Conservation (phyloP, 495 filamentous ascomycete species). For the Penicillium flavigenum region DNA sequence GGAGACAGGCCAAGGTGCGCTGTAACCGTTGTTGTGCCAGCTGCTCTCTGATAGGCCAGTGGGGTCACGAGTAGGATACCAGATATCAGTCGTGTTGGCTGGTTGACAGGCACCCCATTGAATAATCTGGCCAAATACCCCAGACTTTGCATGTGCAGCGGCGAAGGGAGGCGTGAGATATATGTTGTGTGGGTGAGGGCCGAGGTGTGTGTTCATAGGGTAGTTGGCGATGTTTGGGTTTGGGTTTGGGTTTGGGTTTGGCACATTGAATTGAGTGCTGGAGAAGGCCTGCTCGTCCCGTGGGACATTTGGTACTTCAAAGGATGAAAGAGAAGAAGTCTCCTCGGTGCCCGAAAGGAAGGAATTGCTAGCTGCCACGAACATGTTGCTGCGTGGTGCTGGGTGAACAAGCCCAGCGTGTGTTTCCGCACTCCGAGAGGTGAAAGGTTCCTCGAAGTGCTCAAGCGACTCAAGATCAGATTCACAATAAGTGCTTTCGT, state of each 20-base stretch:
- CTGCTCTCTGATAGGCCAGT: neutral
- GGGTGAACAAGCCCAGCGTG: conserved; percentile 7
- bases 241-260: neutral
- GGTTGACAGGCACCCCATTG: neutral
- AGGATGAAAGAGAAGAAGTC: conserved; percentile 9
- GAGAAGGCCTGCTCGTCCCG: neutral
- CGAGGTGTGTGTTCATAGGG: neutral
- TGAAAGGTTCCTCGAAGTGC: neutral
- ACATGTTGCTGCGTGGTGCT: neutral
- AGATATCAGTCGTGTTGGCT: neutral
- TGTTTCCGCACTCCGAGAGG: neutral
- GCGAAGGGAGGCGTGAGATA: neutral
- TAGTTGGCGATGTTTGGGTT: neutral
- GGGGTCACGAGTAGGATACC: neutral
- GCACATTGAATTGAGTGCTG: neutral
- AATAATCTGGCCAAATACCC: neutral
- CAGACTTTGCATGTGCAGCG: neutral
- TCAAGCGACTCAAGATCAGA: neutral
- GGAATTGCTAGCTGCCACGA: neutral
- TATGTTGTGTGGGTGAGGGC: neutral
- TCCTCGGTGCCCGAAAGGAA: conserved; percentile 13
- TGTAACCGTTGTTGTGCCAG: neutral
- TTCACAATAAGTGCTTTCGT: conserved; percentile 2
- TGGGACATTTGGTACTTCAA: conserved; percentile 1
- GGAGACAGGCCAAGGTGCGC: neutral